Evolutionary conservation across 2,329 filamentous ascomycete genomes (phyloP), one percentile per base, ranked within the genome.

Genomic region (Lecanicillium sp.): DNA sequence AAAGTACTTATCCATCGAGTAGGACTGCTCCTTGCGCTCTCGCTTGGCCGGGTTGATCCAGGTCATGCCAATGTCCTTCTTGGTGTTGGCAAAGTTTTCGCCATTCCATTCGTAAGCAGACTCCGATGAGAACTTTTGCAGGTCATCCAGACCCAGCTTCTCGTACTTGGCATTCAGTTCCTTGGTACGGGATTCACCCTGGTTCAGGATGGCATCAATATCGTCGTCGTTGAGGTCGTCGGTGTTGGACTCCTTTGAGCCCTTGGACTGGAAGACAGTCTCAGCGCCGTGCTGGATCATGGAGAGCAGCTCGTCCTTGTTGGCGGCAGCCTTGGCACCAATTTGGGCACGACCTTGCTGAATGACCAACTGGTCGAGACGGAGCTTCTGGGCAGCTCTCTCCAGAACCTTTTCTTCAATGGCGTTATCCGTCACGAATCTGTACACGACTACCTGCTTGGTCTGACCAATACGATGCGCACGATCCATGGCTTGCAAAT

Each of bases 241-340:
- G 9, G 72, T 78, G 47, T 81, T 78, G 12, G 77, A 77, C 20
- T 81, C 84, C 11, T 78, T 78, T 3, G 78, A 74, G 20, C 83
- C 83, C 62, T 88, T 86, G 37, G 75, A 79, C 56, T 86, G 78
- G 70, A 98, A 97, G 0, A 98, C 86, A 56, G 87, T 89, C 63
- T 94, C 89, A n/a, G 94, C 93, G 52, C 93, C 93, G 60, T 98
- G 93, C 65, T 98, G 93, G 60, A 98, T 98, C 93, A 98, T 98
- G 54, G 82, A 93, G 37, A 98, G 73, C 35, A 98, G 78, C 61
- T 98, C 93, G 53, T 97, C 93, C 69, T 98, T 98, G 53, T 90
- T 95, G 1, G 90, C 89, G 7, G 90, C 89, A 41, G 87, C 86
- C 73, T 96, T 96, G 17, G 84, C 85, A 46, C 90, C 89, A 54